Conservation (phyloP, 441 rosid species). For the Erodium trifolium region DNA sequence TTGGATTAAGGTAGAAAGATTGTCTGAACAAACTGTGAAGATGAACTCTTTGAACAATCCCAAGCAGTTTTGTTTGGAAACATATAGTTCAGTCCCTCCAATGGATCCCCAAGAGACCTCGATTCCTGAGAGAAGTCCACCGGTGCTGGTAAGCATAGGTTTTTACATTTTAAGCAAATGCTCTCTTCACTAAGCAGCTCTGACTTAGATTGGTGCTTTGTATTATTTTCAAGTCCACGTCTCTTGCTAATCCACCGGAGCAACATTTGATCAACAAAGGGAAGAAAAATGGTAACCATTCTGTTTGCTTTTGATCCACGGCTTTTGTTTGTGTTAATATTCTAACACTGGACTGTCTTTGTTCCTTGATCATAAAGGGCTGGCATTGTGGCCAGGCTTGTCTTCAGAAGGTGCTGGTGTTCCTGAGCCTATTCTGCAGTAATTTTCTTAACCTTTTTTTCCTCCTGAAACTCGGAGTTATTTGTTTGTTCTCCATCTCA, state of each 20-base stretch:
- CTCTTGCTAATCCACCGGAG: conserved; percentile 26
- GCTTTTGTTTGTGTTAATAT: neutral
- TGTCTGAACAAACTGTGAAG: conserved; percentile 20
- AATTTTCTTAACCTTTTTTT: conserved; percentile 22
- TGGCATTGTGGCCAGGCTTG: conserved; percentile 49
- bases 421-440: conserved; percentile 36
- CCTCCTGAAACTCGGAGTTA: neutral
- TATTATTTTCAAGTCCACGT: conserved; percentile 24
- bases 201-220: conserved; percentile 14
- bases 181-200: conserved; percentile 1
- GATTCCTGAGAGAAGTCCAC: conserved; percentile 22
- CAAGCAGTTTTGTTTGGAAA: neutral
- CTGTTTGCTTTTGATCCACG: neutral
- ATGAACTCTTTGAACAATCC: conserved; percentile 21
- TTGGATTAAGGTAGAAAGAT: conserved; percentile 15
- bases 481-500: conserved; percentile 15
- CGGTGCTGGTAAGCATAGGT: conserved; percentile 30
- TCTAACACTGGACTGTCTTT: neutral
- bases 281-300: conserved; percentile 34
- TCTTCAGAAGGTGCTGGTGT: conserved; percentile 23
- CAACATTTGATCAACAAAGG: conserved; percentile 24
- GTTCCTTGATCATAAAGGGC: conserved; percentile 28
- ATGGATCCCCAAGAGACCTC: conserved; percentile 20
- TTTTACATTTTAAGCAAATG: neutral
- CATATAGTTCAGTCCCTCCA: conserved; percentile 2